Evolutionary conservation across 768 basidiomycete species (phyloP).

Genomic region (Cytidiella melzeri): DNA sequence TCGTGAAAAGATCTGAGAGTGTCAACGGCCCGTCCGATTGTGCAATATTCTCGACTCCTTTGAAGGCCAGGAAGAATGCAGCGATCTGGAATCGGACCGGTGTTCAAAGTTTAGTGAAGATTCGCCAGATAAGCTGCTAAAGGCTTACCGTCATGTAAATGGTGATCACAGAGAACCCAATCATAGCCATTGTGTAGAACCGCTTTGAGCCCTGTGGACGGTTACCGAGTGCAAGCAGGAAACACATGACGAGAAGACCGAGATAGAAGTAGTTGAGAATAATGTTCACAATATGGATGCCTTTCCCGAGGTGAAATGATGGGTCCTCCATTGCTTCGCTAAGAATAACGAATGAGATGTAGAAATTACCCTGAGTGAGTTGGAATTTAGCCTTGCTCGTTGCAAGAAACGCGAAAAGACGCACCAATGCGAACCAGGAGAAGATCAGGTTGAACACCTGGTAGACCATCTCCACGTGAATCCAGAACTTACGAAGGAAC

Average conservation of each 20-base stretch:
- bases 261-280: conserved; percentile 85
- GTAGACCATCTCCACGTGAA: conserved; percentile 91
- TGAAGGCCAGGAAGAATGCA: conserved; percentile 77
- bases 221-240: conserved; percentile 85
- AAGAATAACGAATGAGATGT: conserved; percentile 81
- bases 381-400: background rate
- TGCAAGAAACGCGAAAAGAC: conserved; percentile 18
- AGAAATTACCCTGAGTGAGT: conserved; percentile 66
- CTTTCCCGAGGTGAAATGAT: conserved; percentile 43
- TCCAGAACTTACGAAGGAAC: conserved; percentile 83
- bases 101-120: background rate
- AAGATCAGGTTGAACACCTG: conserved; percentile 88
- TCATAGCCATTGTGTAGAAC: conserved; percentile 78
- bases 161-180: conserved; percentile 88
- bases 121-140: conserved; percentile 3
- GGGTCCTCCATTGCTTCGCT: conserved; percentile 67
- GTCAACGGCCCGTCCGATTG: conserved; percentile 39
- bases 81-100: conserved; percentile 42
- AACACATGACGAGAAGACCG: conserved; percentile 81
- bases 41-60: conserved; percentile 63
- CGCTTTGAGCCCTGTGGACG: conserved; percentile 86
- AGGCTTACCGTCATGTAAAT: conserved; percentile 87
- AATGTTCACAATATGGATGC: conserved; percentile 68
- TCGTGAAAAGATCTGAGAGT: conserved; percentile 62
- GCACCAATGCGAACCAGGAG: conserved; percentile 81